A percentile compares a stretch with the other conserved stretches of the same genome.
Conservation (phyloP, 2,329 filamentous ascomycete species). For the Fusarium subtropicale region DNA sequence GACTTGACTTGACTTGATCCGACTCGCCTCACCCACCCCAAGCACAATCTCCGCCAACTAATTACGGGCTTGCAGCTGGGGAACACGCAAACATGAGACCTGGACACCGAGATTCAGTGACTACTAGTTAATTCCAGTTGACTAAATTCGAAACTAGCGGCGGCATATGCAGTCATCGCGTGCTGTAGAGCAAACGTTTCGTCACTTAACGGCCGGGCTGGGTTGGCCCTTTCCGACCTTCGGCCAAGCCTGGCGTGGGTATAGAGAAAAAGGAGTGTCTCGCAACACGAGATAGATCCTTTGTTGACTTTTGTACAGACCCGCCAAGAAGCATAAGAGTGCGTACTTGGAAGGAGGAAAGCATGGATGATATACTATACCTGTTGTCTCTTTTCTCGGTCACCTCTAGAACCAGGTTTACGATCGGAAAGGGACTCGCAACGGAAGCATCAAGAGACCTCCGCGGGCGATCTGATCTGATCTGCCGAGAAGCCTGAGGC, state of each 20-base stretch:
- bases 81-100: slow-evolving; percentile 1
- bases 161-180: slow-evolving; percentile 30
- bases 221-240: background rate
- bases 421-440: slow-evolving; percentile 36
- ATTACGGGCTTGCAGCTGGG: background rate
- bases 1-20: background rate
- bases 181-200: slow-evolving; percentile 29
- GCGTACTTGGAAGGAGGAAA: slow-evolving; percentile 7
- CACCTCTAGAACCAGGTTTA: slow-evolving; percentile 12
- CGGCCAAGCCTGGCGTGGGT: slow-evolving; percentile 17
- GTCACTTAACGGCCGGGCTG: slow-evolving; percentile 15
- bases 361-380: slow-evolving; percentile 10
- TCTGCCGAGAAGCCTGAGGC: slow-evolving; percentile 45
- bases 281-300: slow-evolving; percentile 1
- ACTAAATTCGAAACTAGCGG: slow-evolving; percentile 21
- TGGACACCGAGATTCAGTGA: background rate
- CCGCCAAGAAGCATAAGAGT: slow-evolving; percentile 35
- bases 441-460: slow-evolving; percentile 33
- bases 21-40: slow-evolving; percentile 10
- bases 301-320: background rate
- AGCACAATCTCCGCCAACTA: slow-evolving; percentile 5
- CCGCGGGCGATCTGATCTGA: slow-evolving; percentile 42
- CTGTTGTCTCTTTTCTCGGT: slow-evolving; percentile 40
- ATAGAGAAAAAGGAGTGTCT: slow-evolving; percentile 25
- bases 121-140: slow-evolving; percentile 3